Conservation (phyloP, 2,329 filamentous ascomycete species). For the Fusarium brevicatenulatum region DNA sequence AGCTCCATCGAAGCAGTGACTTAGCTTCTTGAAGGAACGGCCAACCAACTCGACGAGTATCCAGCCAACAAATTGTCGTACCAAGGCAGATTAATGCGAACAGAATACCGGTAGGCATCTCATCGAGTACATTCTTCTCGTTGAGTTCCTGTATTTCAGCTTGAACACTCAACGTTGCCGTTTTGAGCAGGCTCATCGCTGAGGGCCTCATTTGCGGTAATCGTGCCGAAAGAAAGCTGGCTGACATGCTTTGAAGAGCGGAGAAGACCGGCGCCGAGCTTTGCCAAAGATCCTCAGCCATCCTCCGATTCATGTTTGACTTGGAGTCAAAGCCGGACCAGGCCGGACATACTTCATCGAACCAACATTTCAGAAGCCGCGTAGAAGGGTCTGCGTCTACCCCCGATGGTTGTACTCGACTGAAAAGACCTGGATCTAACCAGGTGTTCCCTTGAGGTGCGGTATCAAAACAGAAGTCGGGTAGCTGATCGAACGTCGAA, state of each 20-base stretch:
- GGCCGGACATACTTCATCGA: background rate
- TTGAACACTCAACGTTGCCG: background rate
- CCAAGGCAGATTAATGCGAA: background rate
- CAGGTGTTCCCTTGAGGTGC: fast-evolving
- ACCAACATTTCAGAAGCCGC: background rate
- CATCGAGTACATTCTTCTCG: fast-evolving
- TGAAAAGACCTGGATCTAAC: fast-evolving
- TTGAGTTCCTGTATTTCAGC: background rate
- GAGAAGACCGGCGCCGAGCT: background rate
- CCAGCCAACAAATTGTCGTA: background rate
- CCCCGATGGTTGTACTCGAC: fast-evolving
- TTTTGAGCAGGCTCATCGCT: background rate
- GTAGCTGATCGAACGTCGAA: too few relatives aligned
- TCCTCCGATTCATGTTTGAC: background rate
- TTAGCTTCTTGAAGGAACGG: background rate
- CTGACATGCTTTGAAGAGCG: background rate
- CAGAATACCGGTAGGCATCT: background rate
- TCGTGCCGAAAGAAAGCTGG: background rate
- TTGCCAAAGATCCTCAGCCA: background rate
- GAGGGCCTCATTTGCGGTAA: background rate
- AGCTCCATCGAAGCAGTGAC: background rate
- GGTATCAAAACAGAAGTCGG: background rate
- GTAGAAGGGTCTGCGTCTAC: background rate
- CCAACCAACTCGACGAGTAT: background rate
- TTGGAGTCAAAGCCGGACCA: background rate